Evolutionary conservation across 768 basidiomycete genomes (phyloP), one percentile per base, ranked within the genome.

Genomic region (Pholiota conissans): DNA sequence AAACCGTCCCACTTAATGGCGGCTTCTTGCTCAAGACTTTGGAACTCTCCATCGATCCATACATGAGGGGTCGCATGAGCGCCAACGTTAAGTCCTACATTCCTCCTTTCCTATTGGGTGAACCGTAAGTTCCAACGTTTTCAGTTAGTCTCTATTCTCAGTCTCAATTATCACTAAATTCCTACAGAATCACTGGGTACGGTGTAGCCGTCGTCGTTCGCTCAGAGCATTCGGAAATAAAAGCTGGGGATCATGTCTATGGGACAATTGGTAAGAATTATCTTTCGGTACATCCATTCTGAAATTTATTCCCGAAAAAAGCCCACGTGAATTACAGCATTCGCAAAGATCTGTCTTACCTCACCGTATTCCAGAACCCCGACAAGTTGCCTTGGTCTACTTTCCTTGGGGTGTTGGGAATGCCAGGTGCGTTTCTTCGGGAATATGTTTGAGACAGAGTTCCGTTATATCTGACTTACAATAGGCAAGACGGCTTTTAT

Each of bases 1-100:
- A 83, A 14, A 76, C 67, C 29, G 76, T 73, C 0, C 68, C 76
- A 1, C 67, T 83, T 53, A 67, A 80, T 20, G 78, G 80, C 0
- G 80, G 80, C 0, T 65, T 81, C 50, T 61, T 86, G 11, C 49
- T 83, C 58, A 85, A 84, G 68, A 77, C 75, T 0, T 71, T 85
- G 14, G 73, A 72, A 0, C 61, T 81, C 1, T 54, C 53, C 10
- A 54, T 54, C 28, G 79, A 80, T 56, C 76, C 77, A 1, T 78
- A 76, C 57, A 61, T 79, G 67, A 61, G 76, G 26, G 67, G 66
- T 50, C 65, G 64, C 35, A 80, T 84, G 81, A 63, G 73, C 8
- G 62, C 72, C 0, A 57, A 63, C 26, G 52, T 34, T 2, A 57
- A 67, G 18, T 70, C 69, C 0, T 74, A 72, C 56, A 29, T 57